These are phyloP conservation scores for Acacia acuminata DNA, from an alignment of 306 rosid species.

Conservation along the genomic window DNA sequence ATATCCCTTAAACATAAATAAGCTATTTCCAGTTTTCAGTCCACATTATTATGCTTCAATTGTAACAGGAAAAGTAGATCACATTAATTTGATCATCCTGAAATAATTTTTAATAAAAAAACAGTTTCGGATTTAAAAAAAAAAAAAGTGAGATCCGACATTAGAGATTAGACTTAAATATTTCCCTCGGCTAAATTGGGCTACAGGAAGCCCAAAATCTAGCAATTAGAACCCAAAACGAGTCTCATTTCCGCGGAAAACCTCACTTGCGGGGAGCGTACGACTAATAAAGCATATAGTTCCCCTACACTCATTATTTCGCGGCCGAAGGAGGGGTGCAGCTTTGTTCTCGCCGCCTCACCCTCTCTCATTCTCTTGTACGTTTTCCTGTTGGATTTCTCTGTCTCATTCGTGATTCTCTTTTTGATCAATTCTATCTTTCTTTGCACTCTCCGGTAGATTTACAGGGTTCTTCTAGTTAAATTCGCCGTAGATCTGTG, in stretches of 20 bases:
- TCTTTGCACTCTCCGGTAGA: not conserved
- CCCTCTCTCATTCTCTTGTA: constrained; percentile 23
- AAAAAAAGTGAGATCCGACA: not conserved
- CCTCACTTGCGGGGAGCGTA: not conserved
- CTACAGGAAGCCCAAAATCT: not conserved
- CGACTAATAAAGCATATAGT: not conserved
- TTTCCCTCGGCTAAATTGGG: not conserved
- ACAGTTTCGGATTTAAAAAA: too few relatives aligned
- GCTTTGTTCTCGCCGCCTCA: constrained; percentile 20
- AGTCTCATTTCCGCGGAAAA: not conserved
- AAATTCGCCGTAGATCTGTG: not conserved
- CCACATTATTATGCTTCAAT: not conserved
- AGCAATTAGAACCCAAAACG: not conserved
- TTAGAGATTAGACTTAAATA: not conserved
- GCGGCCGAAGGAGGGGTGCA: not conserved
- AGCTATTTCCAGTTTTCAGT: too few relatives aligned
- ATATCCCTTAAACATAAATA: too few relatives aligned
- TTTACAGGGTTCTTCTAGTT: not conserved
- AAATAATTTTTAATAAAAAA: too few relatives aligned
- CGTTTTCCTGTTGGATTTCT: not conserved
- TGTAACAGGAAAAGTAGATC: too few relatives aligned
- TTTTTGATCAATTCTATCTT: not conserved
- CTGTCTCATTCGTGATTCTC: not conserved
- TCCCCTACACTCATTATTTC: not conserved
- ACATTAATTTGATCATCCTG: too few relatives aligned